phyloP scores from a whole-genome alignment of 208 protist genomes.

The Kentomonas sorsogonicus region DNA sequence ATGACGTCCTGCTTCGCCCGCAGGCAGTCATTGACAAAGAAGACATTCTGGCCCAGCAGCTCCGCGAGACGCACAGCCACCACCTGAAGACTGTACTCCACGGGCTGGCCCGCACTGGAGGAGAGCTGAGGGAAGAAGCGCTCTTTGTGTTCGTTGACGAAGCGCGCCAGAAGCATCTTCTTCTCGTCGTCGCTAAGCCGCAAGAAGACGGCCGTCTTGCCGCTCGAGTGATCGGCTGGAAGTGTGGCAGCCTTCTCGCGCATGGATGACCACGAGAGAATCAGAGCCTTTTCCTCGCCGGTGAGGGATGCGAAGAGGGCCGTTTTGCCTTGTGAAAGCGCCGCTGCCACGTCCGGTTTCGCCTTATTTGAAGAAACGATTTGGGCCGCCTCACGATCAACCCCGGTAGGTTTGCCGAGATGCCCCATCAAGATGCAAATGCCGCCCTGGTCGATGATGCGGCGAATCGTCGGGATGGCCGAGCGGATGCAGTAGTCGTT shows the following conservation, averaged over 20 bases:
- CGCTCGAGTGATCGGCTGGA: slow-evolving; percentile 25
- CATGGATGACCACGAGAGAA: slow-evolving; percentile 46
- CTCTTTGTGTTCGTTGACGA: slow-evolving; percentile 60
- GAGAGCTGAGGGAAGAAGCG: slow-evolving; percentile 47
- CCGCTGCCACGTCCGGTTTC: not conserved
- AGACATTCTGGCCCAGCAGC: slow-evolving; percentile 81
- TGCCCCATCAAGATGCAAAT: slow-evolving; percentile 94
- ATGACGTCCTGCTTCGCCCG: slow-evolving; percentile 51
- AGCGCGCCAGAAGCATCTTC: slow-evolving; percentile 39
- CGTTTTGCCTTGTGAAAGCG: slow-evolving; percentile 39
- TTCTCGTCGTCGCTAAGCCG: slow-evolving; percentile 70
- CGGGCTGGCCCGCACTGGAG: slow-evolving; percentile 53
- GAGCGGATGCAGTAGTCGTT: slow-evolving; percentile 94
- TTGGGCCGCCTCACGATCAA: slow-evolving; percentile 36
- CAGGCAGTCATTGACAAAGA: slow-evolving; percentile 81
- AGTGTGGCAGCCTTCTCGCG: slow-evolving; percentile 37
- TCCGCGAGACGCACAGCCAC: slow-evolving; percentile 90
- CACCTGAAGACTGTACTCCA: slow-evolving; percentile 86
- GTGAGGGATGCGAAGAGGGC: slow-evolving; percentile 60
- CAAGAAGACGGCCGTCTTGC: slow-evolving; percentile 58
- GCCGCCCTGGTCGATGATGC: slow-evolving; percentile 90
- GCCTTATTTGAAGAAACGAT: no score
- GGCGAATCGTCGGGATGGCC: slow-evolving; percentile 94
- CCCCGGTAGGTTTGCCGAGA: slow-evolving; percentile 95
- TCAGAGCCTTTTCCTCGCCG: slow-evolving; percentile 55